phyloP scores from a whole-genome alignment of 441 rosid species.

The Pelargonium australe region DNA sequence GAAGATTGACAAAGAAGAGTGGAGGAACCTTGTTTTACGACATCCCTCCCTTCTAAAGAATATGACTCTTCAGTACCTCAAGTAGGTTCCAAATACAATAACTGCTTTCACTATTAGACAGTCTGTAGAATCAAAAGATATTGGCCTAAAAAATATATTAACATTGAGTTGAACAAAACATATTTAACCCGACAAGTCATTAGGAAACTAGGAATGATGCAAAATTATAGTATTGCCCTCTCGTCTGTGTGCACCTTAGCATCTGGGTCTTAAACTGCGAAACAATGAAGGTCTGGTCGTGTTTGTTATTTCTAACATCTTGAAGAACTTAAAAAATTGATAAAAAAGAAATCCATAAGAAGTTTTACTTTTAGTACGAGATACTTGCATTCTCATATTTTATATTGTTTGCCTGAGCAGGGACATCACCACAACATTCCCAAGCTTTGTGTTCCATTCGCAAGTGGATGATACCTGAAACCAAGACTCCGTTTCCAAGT shows the following conservation, averaged over 20 bases:
- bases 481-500: not conserved
- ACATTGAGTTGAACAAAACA: not conserved
- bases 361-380: not conserved
- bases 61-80: conserved; percentile 90
- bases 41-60: conserved; percentile 86
- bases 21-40: conserved; percentile 82
- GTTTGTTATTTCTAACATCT: not conserved
- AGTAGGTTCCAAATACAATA: conserved; percentile 40
- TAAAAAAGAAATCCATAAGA: not conserved
- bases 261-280: not conserved
- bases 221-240: not conserved
- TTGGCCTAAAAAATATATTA: no score
- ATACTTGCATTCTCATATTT: not conserved
- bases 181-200: not conserved
- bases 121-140: not conserved
- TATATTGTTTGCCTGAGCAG: conserved; percentile 30
- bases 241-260: not conserved
- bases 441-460: conserved; percentile 88
- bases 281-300: not conserved
- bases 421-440: conserved; percentile 86
- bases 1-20: conserved; percentile 86
- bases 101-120: not conserved
- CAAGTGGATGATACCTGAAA: conserved; percentile 70
- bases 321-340: not conserved
- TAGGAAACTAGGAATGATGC: not conserved